Conservation (phyloP, 805 yeast genomes). For the Cyberlindnera misumaiensis region DNA sequence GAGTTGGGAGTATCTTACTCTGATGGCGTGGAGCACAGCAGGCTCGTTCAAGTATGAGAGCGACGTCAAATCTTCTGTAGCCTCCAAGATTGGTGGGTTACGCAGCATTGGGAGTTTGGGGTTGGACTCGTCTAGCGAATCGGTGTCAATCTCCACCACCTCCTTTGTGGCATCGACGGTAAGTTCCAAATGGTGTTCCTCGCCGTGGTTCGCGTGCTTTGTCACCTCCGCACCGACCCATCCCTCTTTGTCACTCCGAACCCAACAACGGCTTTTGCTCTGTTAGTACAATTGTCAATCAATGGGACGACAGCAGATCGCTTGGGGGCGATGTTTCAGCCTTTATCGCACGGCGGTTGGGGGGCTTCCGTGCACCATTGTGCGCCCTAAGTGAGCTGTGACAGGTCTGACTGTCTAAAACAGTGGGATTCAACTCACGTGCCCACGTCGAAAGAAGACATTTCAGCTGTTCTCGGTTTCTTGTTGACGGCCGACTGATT, state of each 20-base stretch:
- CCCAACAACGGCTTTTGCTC: slow-evolving; percentile 61
- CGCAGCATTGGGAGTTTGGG: slow-evolving; percentile 68
- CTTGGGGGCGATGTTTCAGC: neutral
- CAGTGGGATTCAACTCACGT: slow-evolving; percentile 33
- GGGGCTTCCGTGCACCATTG: too few species aligned
- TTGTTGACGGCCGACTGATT: neutral
- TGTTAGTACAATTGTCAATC: slow-evolving; percentile 23
- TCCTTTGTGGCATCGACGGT: slow-evolving; percentile 44
- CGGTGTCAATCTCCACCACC: slow-evolving; percentile 41
- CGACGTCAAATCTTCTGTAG: slow-evolving; percentile 90
- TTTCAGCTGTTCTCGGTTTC: slow-evolving; percentile 7
- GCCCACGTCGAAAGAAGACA: slow-evolving; percentile 45
- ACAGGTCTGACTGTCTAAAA: neutral
- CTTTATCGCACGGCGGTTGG: neutral
- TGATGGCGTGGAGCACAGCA: slow-evolving; percentile 90
- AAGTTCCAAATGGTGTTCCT: slow-evolving; percentile 43
- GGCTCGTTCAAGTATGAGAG: slow-evolving; percentile 93
- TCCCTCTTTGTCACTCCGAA: slow-evolving; percentile 60
- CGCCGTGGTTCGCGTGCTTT: slow-evolving; percentile 34
- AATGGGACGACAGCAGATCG: neutral
- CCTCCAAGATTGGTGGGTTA: slow-evolving; percentile 87
- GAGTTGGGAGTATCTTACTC: slow-evolving; percentile 79
- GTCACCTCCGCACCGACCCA: slow-evolving; percentile 68
- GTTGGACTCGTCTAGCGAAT: slow-evolving; percentile 23
- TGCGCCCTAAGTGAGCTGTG: too few species aligned